Percentiles rank a stretch among this genome's conserved stretches.
Evolutionary conservation across 768 basidiomycete species (phyloP).

Genomic region (Clitopilus passeckerianus): DNA sequence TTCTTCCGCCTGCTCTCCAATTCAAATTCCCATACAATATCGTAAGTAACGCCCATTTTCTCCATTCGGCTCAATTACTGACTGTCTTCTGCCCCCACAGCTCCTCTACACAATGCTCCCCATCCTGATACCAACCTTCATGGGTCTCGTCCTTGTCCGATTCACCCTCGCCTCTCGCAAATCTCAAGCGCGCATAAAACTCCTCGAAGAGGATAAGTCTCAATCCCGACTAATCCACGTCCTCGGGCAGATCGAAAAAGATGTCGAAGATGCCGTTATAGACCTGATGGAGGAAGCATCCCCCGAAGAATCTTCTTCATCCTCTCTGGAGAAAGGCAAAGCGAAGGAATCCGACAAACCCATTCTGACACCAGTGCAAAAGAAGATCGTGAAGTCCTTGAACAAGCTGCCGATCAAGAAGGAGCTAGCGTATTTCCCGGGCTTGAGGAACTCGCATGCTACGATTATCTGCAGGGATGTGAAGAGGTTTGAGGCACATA

Average conservation of each 20-base stretch:
- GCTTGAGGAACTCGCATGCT: slow-evolving; percentile 62
- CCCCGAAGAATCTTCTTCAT: slow-evolving; percentile 7
- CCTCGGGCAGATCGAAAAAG: slow-evolving; percentile 51
- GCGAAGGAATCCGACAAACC: slow-evolving; percentile 22
- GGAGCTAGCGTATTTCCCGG: slow-evolving; percentile 59
- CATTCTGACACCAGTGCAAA: slow-evolving; percentile 53
- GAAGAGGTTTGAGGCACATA: slow-evolving; percentile 52
- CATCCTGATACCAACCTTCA: slow-evolving; percentile 54
- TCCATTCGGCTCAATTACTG: background rate
- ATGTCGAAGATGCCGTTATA: slow-evolving; percentile 55
- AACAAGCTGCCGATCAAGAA: slow-evolving; percentile 74
- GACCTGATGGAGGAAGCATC: slow-evolving; percentile 51
- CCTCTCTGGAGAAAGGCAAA: background rate
- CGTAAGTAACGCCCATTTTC: slow-evolving; percentile 31
- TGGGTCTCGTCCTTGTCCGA: slow-evolving; percentile 50
- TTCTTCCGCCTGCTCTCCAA: slow-evolving; percentile 57
- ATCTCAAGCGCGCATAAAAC: slow-evolving; percentile 61
- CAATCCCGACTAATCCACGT: slow-evolving; percentile 49
- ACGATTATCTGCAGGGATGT: slow-evolving; percentile 68
- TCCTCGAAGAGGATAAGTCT: slow-evolving; percentile 53
- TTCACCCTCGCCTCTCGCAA: slow-evolving; percentile 51
- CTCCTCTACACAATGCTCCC: slow-evolving; percentile 54
- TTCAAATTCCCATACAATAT: slow-evolving; percentile 67
- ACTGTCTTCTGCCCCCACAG: slow-evolving; percentile 23
- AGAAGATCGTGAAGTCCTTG: slow-evolving; percentile 48